Evolutionary conservation across 1,284 basidiomycete species (phyloP).

Genomic region (Trichosporon coremiiforme): DNA sequence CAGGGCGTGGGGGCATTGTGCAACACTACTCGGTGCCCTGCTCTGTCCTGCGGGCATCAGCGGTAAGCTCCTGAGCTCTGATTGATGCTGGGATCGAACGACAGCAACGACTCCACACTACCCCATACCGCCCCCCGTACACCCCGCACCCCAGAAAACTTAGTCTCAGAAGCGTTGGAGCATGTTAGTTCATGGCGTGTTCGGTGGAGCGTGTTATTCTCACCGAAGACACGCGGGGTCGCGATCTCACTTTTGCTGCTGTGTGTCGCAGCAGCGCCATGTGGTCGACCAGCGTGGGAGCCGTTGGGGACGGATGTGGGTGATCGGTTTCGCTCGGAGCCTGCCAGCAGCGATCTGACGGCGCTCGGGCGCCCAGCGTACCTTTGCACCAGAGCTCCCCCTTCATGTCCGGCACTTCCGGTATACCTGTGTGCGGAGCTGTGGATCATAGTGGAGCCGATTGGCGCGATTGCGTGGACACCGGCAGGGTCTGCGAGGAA

Average conservation of each 20-base stretch:
- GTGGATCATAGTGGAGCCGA: constrained; percentile 1
- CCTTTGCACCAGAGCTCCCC: too few relatives aligned
- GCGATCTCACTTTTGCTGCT: not conserved
- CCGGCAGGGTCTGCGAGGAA: not conserved
- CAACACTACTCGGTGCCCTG: not conserved
- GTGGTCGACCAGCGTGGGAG: not conserved
- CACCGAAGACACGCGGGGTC: not conserved
- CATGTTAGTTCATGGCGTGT: not conserved
- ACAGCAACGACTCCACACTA: not conserved
- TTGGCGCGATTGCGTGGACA: not conserved
- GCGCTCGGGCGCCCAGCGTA: not conserved
- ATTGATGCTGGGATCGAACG: not conserved
- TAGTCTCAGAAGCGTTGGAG: not conserved
- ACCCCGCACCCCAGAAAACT: constrained; percentile 5
- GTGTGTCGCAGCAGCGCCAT: not conserved
- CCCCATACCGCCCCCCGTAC: not conserved
- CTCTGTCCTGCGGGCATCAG: not conserved
- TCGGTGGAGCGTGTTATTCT: constrained; percentile 5
- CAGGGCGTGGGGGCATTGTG: not conserved
- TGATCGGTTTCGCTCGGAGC: constrained; percentile 5
- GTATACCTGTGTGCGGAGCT: not conserved
- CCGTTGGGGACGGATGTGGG: not conserved
- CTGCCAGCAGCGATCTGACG: not conserved
- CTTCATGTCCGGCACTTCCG: not conserved
- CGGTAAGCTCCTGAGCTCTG: not conserved